A percentile compares a stretch with the other conserved stretches of the same genome.
Conservation (phyloP, 352 stramenopile genomes). For the Hyaloperonospora brassicae region DNA sequence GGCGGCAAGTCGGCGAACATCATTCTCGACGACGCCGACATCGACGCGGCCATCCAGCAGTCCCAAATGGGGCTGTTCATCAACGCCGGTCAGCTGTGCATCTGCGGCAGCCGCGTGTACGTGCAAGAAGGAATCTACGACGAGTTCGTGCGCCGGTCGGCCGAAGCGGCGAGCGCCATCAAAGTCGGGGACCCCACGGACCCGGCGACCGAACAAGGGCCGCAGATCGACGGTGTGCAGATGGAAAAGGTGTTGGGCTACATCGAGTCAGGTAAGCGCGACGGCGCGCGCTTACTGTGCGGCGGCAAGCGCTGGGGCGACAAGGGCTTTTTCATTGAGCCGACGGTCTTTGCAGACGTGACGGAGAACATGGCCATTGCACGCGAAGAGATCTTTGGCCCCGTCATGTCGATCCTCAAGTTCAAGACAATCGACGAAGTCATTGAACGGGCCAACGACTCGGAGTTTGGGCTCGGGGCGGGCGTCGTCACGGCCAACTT, state of each 20-base stretch:
- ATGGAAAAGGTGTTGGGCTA: slow-evolving; percentile 86
- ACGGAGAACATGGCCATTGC: slow-evolving; percentile 86
- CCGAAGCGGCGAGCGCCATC: slow-evolving; percentile 41
- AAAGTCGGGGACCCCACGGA: slow-evolving; percentile 48
- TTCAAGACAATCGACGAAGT: slow-evolving; percentile 89
- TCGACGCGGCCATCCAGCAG: slow-evolving; percentile 46
- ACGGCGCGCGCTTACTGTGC: slow-evolving; percentile 77
- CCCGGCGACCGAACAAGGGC: slow-evolving; percentile 33
- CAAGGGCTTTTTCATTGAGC: slow-evolving; percentile 86
- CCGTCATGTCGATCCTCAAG: slow-evolving; percentile 84
- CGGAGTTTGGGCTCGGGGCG: slow-evolving; percentile 79
- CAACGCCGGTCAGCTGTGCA: slow-evolving; percentile 86
- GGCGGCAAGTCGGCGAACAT: slow-evolving; percentile 77
- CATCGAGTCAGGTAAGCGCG: slow-evolving; percentile 60
- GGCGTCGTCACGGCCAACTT: slow-evolving; percentile 86
- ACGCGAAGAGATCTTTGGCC: slow-evolving; percentile 89
- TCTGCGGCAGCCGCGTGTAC: slow-evolving; percentile 73
- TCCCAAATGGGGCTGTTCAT: slow-evolving; percentile 68
- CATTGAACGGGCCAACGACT: slow-evolving; percentile 82
- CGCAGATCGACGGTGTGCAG: slow-evolving; percentile 55
- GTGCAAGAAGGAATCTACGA: slow-evolving; percentile 88
- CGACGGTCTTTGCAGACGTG: slow-evolving; percentile 87
- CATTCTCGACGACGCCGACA: slow-evolving; percentile 54
- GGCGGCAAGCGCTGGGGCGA: slow-evolving; percentile 68
- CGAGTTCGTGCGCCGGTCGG: slow-evolving; percentile 65